These are phyloP conservation scores for Lonicera japonica DNA, from an alignment of 129 eudicot genomes.

Conservation along the genomic window DNA sequence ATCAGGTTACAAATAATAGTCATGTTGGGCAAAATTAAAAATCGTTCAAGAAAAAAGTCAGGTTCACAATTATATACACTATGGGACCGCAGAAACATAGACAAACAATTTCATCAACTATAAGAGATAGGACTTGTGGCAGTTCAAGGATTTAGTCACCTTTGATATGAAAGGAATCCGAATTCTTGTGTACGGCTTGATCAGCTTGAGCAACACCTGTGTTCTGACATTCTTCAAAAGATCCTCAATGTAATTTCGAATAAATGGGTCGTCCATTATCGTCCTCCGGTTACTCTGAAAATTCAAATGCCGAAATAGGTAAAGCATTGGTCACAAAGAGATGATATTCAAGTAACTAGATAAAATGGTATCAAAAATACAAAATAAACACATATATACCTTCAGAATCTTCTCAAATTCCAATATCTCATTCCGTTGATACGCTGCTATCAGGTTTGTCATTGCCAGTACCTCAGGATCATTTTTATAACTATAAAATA, in stretches of 20 bases:
- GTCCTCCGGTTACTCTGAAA: slow-evolving; percentile 94
- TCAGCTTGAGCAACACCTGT: slow-evolving; percentile 93
- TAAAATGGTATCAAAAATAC: neutral
- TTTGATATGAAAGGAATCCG: slow-evolving; percentile 94
- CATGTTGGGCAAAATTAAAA: too few relatives aligned
- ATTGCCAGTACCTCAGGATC: slow-evolving; percentile 96
- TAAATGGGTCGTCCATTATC: slow-evolving; percentile 95
- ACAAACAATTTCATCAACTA: too few relatives aligned
- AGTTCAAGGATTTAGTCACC: slow-evolving; percentile 27
- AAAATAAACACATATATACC: slow-evolving; percentile 27
- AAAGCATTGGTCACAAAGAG: neutral
- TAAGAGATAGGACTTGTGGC: neutral
- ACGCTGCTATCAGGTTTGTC: slow-evolving; percentile 97
- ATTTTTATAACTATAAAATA: slow-evolving; percentile 70
- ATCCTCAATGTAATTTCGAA: slow-evolving; percentile 92
- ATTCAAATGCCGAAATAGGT: neutral
- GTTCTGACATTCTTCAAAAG: slow-evolving; percentile 93
- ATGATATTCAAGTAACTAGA: neutral
- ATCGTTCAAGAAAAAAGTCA: neutral
- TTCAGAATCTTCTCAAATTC: slow-evolving; percentile 97
- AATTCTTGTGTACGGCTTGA: slow-evolving; percentile 97
- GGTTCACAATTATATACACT: neutral
- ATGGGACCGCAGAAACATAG: neutral
- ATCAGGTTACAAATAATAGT: too few relatives aligned
- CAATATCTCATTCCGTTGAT: slow-evolving; percentile 93